A percentile compares a stretch with the other conserved stretches of the same genome.
These are phyloP conservation scores for Xylaria sp. DNA, from an alignment of 2,329 filamentous ascomycete genomes.

Conservation along the genomic window DNA sequence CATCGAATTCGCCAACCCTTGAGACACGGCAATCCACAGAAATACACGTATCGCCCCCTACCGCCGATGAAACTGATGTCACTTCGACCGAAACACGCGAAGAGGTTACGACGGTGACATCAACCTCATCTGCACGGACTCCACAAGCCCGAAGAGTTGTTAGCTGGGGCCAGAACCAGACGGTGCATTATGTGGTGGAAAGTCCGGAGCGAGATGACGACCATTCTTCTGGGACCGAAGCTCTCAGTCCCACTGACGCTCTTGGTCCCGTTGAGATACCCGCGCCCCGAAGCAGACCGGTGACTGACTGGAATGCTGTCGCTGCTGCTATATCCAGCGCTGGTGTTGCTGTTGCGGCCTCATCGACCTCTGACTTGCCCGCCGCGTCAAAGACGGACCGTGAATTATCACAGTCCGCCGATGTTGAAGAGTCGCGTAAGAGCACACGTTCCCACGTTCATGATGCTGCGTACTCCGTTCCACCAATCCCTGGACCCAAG, in stretches of 20 bases:
- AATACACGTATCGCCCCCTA: slow-evolving; percentile 1
- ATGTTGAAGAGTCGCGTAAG: slow-evolving; percentile 21
- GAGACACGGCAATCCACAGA: slow-evolving; percentile 35
- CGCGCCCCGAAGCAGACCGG: slow-evolving; percentile 4
- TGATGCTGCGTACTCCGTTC: slow-evolving; percentile 40
- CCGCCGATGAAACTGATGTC: slow-evolving; percentile 28
- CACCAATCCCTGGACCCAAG: slow-evolving; percentile 54
- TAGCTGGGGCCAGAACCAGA: slow-evolving; percentile 61
- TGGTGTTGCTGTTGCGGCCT: slow-evolving; percentile 33
- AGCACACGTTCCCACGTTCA: slow-evolving; percentile 33
- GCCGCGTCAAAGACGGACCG: slow-evolving; percentile 15
- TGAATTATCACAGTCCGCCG: slow-evolving; percentile 20
- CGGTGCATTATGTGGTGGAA: slow-evolving; percentile 57
- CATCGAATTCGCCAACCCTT: slow-evolving; percentile 45
- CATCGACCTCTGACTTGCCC: slow-evolving; percentile 18
- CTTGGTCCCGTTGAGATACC: slow-evolving; percentile 28
- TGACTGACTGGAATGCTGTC: slow-evolving; percentile 44
- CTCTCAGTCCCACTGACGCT: slow-evolving; percentile 1
- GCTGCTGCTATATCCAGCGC: slow-evolving; percentile 45
- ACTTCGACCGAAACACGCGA: slow-evolving; percentile 38
- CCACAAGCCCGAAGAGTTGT: slow-evolving; percentile 46
- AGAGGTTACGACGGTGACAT: slow-evolving; percentile 34
- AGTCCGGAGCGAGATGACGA: slow-evolving; percentile 45
- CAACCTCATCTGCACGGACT: slow-evolving; percentile 39
- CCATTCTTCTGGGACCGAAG: slow-evolving; percentile 28